phyloP scores from a whole-genome alignment of 2,329 filamentous ascomycete genomes.

The Ascochyta fabae region DNA sequence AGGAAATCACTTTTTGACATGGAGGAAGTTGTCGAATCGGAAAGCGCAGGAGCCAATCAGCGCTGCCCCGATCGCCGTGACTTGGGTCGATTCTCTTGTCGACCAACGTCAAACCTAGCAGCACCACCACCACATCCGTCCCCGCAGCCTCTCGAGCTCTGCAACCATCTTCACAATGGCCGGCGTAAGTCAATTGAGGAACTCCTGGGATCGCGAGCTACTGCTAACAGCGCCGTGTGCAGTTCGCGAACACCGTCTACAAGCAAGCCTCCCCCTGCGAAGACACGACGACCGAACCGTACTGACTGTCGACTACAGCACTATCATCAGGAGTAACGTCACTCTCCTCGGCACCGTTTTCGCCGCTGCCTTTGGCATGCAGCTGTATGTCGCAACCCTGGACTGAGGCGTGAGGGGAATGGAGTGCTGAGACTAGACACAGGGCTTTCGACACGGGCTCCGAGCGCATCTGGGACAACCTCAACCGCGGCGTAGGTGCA shows the following conservation, averaged over 20 bases:
- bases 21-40: conserved; percentile 3
- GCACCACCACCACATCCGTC: conserved; percentile 33
- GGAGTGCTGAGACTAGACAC: conserved; percentile 34
- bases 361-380: conserved; percentile 83
- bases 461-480: conserved; percentile 85
- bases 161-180: conserved; percentile 60
- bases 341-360: conserved; percentile 90
- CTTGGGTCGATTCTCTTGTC: conserved; percentile 31
- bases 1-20: conserved; percentile 2
- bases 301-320: conserved; percentile 61
- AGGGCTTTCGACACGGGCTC: conserved; percentile 84
- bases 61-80: conserved; percentile 28
- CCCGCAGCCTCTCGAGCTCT: conserved; percentile 27
- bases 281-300: conserved; percentile 17
- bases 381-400: conserved; percentile 73
- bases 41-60: conserved; percentile 36
- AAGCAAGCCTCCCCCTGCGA: conserved; percentile 50
- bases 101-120: conserved; percentile 28
- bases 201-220: background rate
- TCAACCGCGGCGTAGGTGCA: conserved; percentile 80
- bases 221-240: conserved; percentile 40
- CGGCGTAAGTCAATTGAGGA: conserved; percentile 58
- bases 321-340: conserved; percentile 84
- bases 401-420: conserved; percentile 4
- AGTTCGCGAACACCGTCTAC: conserved; percentile 63